These are phyloP conservation scores for Sporothrix variecibatus DNA, from an alignment of 2,329 filamentous ascomycete species.

Conservation along the genomic window DNA sequence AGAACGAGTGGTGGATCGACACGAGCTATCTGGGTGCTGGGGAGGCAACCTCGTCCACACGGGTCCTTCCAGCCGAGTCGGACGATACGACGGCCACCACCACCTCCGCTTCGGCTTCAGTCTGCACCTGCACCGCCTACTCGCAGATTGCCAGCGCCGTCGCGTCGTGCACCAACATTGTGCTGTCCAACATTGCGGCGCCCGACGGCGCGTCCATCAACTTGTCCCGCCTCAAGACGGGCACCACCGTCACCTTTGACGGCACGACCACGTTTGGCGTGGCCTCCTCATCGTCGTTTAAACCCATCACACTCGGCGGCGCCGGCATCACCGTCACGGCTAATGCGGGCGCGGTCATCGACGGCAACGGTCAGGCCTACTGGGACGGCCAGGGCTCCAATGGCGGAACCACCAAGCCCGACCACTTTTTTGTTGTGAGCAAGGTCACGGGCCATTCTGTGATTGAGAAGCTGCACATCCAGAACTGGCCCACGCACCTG, in stretches of 20 bases:
- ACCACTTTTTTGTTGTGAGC: not conserved
- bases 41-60: too few species aligned
- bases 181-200: conserved; percentile 9
- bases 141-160: not conserved
- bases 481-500: conserved; percentile 2
- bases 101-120: not conserved
- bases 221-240: not conserved
- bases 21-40: not conserved
- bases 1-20: conserved; percentile 10
- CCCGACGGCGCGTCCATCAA: not conserved
- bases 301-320: not conserved
- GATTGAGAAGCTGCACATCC: not conserved
- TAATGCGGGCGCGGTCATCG: not conserved
- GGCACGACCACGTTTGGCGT: not conserved
- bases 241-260: not conserved
- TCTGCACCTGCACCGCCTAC: not conserved
- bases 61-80: not conserved
- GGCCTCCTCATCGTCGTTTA: not conserved
- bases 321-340: not conserved
- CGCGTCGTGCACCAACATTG: conserved; percentile 2
- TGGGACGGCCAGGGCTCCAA: conserved; percentile 9
- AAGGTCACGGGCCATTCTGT: not conserved
- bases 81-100: not conserved
- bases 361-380: not conserved
- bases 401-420: not conserved